phyloP scores from a whole-genome alignment of 352 stramenopile genomes.

The Pythium aquatile region DNA sequence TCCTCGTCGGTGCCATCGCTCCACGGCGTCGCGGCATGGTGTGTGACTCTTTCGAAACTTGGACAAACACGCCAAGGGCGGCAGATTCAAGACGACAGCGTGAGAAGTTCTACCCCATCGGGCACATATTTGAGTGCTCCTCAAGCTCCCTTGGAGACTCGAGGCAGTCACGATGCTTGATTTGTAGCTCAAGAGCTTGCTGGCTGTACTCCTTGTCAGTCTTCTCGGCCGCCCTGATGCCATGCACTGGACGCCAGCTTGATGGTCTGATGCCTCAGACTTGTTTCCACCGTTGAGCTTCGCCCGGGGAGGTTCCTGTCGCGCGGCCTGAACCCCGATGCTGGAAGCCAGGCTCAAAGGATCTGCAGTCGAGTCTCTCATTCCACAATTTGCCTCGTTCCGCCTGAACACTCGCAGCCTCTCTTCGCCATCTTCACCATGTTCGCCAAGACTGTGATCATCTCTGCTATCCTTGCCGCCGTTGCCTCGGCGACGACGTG shows the following conservation, averaged over 20 bases:
- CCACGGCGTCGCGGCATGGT: background rate
- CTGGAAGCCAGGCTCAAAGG: background rate
- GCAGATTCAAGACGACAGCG: background rate
- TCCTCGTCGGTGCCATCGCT: background rate
- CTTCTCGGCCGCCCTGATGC: background rate
- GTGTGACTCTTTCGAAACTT: background rate
- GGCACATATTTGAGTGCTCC: too few species aligned
- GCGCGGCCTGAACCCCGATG: too few species aligned
- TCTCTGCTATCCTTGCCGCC: background rate
- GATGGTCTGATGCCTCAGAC: background rate
- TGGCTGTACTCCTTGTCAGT: background rate
- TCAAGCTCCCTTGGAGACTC: background rate
- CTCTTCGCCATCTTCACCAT: background rate
- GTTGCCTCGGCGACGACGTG: conserved; percentile 2
- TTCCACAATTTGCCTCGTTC: conserved; percentile 4
- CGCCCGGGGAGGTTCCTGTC: background rate
- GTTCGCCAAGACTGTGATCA: conserved; percentile 9
- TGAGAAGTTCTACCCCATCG: too few species aligned
- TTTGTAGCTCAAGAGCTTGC: background rate
- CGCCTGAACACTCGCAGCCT: background rate
- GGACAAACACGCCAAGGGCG: background rate
- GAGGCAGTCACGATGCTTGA: background rate
- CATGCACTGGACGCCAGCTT: background rate
- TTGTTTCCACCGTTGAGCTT: background rate
- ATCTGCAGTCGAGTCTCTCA: background rate